These are phyloP conservation scores for Umbilicaria muhlenbergii DNA, from an alignment of 495 filamentous ascomycete species.

Conservation along the genomic window DNA sequence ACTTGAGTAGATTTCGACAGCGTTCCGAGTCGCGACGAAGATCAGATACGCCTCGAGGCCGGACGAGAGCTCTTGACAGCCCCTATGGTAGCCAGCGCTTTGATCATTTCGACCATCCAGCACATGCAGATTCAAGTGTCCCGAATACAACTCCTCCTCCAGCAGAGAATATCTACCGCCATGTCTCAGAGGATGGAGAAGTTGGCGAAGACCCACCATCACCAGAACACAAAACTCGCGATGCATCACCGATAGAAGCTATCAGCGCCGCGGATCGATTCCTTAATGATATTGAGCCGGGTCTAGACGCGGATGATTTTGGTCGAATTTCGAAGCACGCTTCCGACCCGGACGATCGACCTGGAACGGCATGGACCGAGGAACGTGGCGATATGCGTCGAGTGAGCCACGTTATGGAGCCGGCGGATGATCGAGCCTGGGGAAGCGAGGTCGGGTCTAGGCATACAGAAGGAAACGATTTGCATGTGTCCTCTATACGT, in stretches of 20 bases:
- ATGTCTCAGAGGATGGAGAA: slow-evolving; percentile 18
- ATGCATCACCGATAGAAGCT: slow-evolving; percentile 7
- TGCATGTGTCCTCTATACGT: too few species aligned
- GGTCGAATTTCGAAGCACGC: neutral
- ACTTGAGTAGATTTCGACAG: neutral
- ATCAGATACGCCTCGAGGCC: neutral
- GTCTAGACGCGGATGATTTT: neutral
- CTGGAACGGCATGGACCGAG: neutral
- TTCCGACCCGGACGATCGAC: too few species aligned
- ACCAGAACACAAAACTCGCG: slow-evolving; percentile 1
- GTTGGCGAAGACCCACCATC: slow-evolving; percentile 6
- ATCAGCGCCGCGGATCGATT: slow-evolving; percentile 26
- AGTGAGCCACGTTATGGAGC: slow-evolving; percentile 1
- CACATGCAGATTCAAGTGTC: neutral
- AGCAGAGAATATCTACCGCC: slow-evolving; percentile 6
- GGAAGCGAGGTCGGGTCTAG: neutral
- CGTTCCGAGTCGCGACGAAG: neutral
- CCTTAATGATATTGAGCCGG: slow-evolving; percentile 21
- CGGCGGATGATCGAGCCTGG: slow-evolving; percentile 1
- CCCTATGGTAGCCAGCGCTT: neutral
- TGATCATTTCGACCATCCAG: slow-evolving; percentile 1
- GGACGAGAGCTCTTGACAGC: neutral
- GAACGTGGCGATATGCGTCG: neutral
- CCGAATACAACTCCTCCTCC: slow-evolving; percentile 2
- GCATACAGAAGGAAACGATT: neutral